A percentile compares a stretch with the other conserved stretches of the same genome.
Conservation (phyloP, 2,329 filamentous ascomycete species). For the Aspergillus uvarum region DNA sequence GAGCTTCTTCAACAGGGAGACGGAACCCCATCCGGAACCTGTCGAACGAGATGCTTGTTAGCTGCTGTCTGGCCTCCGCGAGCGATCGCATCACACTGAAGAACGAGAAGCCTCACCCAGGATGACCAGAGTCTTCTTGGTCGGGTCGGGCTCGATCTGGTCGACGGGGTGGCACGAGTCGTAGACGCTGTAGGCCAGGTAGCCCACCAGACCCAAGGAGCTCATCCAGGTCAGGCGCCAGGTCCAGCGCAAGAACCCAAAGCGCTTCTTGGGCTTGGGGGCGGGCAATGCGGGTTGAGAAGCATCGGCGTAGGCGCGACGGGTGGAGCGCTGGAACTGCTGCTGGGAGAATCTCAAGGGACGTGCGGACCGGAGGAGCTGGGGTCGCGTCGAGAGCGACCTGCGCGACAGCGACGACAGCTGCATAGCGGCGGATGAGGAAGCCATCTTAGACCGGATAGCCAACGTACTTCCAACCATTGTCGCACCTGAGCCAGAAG, state of each 20-base stretch:
- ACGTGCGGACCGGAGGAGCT: conserved; percentile 28
- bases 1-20: conserved; percentile 96
- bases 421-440: conserved; percentile 32
- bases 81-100: neutral
- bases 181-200: conserved; percentile 79
- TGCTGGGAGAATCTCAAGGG: conserved; percentile 28
- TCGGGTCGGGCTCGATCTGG: conserved; percentile 75
- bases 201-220: conserved; percentile 66
- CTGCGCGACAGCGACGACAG: conserved; percentile 39
- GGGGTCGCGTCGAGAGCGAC: conserved; percentile 33
- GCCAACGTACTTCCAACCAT: conserved; percentile 39
- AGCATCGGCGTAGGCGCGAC: conserved; percentile 54
- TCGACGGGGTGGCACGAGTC: conserved; percentile 76
- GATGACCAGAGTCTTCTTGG: conserved; percentile 95
- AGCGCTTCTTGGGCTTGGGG: conserved; percentile 56
- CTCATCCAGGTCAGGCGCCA: conserved; percentile 83
- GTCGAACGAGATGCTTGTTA: conserved; percentile 9
- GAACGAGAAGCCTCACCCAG: conserved; percentile 64
- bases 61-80: neutral
- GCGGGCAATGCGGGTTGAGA: conserved; percentile 35
- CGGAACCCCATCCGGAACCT: conserved; percentile 96
- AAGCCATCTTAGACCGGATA: conserved; percentile 35
- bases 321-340: conserved; percentile 39
- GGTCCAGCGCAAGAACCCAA: conserved; percentile 71
- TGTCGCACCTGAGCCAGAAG: conserved; percentile 25